Evolutionary conservation across 139 green algal genomes (phyloP).

Genomic region (Coelastrella sp.): DNA sequence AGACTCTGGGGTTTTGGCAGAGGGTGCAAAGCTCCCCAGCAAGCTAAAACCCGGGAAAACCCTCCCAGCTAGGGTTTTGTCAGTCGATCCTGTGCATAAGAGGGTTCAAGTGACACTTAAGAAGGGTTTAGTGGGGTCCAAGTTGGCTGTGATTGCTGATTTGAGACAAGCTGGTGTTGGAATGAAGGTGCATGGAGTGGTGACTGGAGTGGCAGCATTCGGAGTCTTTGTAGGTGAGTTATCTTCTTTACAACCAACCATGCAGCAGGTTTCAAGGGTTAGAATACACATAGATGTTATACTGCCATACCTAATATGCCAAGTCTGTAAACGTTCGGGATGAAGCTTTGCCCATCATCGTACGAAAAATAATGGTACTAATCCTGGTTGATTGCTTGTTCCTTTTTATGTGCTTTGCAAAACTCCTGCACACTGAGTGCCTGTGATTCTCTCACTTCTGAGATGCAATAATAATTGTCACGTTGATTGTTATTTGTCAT

Average conservation of each 20-base stretch:
- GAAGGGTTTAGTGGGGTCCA: slow-evolving; percentile 79
- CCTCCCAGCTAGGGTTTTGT: slow-evolving; percentile 71
- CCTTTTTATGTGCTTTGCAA: too few species aligned
- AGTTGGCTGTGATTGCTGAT: slow-evolving; percentile 73
- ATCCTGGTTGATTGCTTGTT: too few species aligned
- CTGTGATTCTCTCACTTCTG: not conserved
- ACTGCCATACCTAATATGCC: too few species aligned
- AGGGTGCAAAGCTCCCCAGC: slow-evolving; percentile 42
- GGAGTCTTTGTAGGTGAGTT: slow-evolving; percentile 85
- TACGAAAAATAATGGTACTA: too few species aligned
- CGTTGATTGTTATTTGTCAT: slow-evolving; percentile 59
- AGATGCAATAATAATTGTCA: too few species aligned
- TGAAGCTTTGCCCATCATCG: too few species aligned
- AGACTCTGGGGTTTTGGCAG: slow-evolving; percentile 34
- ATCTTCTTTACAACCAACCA: too few species aligned
- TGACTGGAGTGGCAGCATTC: slow-evolving; percentile 82
- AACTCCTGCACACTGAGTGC: not conserved
- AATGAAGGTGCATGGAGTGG: slow-evolving; percentile 79
- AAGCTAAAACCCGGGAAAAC: slow-evolving; percentile 70
- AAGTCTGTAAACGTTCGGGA: too few species aligned
- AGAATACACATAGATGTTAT: too few species aligned
- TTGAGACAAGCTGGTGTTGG: slow-evolving; percentile 70
- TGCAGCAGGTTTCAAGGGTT: too few species aligned
- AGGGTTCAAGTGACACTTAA: slow-evolving; percentile 86
- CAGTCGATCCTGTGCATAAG: slow-evolving; percentile 60